Conservation (phyloP, 2,329 filamentous ascomycete species). For the Verticillium nubilum region DNA sequence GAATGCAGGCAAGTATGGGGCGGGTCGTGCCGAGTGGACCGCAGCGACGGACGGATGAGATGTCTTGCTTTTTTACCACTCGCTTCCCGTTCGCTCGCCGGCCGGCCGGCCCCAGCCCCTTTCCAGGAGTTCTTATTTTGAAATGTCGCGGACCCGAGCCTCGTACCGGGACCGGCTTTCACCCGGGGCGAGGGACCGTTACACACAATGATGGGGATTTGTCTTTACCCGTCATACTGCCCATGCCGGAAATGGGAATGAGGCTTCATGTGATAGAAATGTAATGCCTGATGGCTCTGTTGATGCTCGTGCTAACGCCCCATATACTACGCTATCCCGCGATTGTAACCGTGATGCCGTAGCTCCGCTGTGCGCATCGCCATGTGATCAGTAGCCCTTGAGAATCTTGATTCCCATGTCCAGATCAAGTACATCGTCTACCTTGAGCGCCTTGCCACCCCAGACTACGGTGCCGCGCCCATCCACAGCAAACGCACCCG, state of each 20-base stretch:
- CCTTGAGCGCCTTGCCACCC: slow-evolving; percentile 40
- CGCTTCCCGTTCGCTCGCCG: background rate
- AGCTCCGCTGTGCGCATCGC: background rate
- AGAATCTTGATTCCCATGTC: slow-evolving; percentile 34
- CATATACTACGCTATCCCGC: background rate
- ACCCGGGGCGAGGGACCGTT: no score
- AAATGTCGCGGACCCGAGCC: no score
- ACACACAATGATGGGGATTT: no score
- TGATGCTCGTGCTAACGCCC: slow-evolving; percentile 5
- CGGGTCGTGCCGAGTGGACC: background rate
- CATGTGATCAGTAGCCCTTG: background rate
- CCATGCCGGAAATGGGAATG: no score
- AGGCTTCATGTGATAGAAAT: no score
- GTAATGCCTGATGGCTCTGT: no score
- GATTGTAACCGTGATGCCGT: background rate
- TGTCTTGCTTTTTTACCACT: background rate
- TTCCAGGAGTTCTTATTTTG: no score
- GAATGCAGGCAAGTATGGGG: background rate
- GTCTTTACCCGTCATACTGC: no score
- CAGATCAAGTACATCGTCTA: slow-evolving; percentile 47
- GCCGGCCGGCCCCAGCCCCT: no score
- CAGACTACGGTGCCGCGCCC: slow-evolving; percentile 43
- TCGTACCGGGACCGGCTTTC: no score
- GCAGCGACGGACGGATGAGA: background rate
- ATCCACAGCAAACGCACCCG: slow-evolving; percentile 46